These are phyloP conservation scores for Oryza nivara DNA, from an alignment of 176 grass and related monocot genomes.

Conservation along the genomic window DNA sequence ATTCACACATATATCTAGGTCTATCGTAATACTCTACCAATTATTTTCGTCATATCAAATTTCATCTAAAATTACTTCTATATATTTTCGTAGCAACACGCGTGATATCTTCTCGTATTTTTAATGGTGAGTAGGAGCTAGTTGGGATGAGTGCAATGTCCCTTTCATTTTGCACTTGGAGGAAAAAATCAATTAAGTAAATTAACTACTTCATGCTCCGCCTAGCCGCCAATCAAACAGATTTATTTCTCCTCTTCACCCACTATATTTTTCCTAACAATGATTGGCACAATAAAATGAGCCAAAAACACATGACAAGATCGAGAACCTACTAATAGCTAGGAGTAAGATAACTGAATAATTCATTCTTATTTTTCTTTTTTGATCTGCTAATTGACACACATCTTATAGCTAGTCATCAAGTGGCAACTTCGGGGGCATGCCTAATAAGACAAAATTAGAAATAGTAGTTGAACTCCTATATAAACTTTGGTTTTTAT, in stretches of 20 bases:
- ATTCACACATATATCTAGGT: too few relatives aligned
- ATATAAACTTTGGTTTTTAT: slow-evolving; percentile 9
- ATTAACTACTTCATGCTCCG: slow-evolving; percentile 29
- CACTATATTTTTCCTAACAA: slow-evolving; percentile 42
- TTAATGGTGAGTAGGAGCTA: slow-evolving; percentile 4
- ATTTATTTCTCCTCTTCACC: slow-evolving; percentile 31
- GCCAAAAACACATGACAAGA: neutral
- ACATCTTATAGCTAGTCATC: slow-evolving; percentile 5
- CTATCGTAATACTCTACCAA: too few relatives aligned
- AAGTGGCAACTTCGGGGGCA: slow-evolving; percentile 6
- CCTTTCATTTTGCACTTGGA: slow-evolving; percentile 29
- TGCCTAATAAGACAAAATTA: neutral
- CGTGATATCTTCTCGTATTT: neutral
- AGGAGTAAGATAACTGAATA: neutral
- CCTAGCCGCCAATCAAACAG: slow-evolving; percentile 12
- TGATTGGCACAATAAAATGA: slow-evolving; percentile 39
- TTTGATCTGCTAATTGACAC: neutral
- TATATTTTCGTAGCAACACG: too few relatives aligned
- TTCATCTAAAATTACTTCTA: too few relatives aligned
- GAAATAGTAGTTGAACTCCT: slow-evolving; percentile 32
- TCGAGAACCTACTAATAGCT: neutral
- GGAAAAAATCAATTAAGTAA: neutral
- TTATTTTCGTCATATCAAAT: too few relatives aligned
- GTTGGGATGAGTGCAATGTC: slow-evolving; percentile 28
- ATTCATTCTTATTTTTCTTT: too few relatives aligned